Evolutionary conservation across 2,329 filamentous ascomycete species (phyloP).

Genomic region (Exophiala sp.): DNA sequence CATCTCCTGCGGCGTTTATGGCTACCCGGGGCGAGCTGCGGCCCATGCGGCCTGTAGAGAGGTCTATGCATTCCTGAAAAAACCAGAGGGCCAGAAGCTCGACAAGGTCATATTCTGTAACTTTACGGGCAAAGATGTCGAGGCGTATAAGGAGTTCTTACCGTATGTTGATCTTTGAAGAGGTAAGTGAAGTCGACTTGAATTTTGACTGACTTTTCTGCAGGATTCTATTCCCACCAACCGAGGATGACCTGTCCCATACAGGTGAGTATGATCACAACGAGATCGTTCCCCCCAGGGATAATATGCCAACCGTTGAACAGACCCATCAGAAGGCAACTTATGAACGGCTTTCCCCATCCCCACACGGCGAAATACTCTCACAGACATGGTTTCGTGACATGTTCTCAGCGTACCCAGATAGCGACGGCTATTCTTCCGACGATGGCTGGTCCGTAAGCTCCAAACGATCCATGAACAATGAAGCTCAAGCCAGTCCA

Average conservation of each 20-base stretch:
- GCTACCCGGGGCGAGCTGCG: slow-evolving; percentile 73
- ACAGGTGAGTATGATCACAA: slow-evolving; percentile 29
- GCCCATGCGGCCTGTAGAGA: slow-evolving; percentile 67
- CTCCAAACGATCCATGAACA: background rate
- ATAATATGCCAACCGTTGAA: background rate
- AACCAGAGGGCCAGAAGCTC: slow-evolving; percentile 45
- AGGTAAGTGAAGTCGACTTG: background rate
- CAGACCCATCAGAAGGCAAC: slow-evolving; percentile 18
- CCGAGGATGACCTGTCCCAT: slow-evolving; percentile 34
- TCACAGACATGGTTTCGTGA: background rate
- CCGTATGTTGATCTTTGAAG: slow-evolving; percentile 60
- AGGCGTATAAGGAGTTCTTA: slow-evolving; percentile 65
- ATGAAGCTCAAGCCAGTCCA: background rate
- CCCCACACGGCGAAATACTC: background rate
- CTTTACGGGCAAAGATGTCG: slow-evolving; percentile 73
- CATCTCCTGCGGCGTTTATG: slow-evolving; percentile 86
- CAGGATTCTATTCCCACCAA: slow-evolving; percentile 51
- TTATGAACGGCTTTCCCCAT: slow-evolving; percentile 1
- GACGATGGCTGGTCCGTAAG: background rate
- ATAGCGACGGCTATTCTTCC: background rate
- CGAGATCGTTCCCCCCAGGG: background rate
- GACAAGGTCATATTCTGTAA: slow-evolving; percentile 80
- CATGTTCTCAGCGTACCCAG: background rate
- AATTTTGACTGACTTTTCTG: background rate
- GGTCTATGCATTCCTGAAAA: slow-evolving; percentile 54